Percentiles rank a stretch among this genome's conserved stretches.
These are phyloP conservation scores for Chlorella sp. DNA, from an alignment of 139 green algal species.

Conservation along the genomic window DNA sequence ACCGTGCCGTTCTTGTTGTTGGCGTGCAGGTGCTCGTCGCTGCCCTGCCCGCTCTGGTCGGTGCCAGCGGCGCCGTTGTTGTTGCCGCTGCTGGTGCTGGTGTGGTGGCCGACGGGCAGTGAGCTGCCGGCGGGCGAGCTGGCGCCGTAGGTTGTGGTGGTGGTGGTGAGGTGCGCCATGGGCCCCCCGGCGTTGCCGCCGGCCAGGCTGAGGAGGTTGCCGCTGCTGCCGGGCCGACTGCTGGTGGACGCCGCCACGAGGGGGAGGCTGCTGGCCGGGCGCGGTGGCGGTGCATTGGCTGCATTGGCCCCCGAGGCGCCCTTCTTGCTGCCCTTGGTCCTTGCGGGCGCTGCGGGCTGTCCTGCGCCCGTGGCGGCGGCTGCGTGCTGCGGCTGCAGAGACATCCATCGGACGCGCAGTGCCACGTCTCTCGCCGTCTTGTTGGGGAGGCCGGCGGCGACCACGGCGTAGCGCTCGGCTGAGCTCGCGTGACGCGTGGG, in stretches of 20 bases:
- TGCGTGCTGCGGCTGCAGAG: not conserved
- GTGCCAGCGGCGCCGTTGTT: not conserved
- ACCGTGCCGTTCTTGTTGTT: not conserved
- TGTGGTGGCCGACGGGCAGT: not conserved
- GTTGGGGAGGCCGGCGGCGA: conserved; percentile 22
- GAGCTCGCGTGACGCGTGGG: not conserved
- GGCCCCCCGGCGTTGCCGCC: too few relatives aligned
- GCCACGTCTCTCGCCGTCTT: conserved; percentile 33
- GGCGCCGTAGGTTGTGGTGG: too few relatives aligned
- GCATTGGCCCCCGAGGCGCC: too few relatives aligned
- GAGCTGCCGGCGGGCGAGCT: too few relatives aligned
- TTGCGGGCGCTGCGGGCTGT: not conserved
- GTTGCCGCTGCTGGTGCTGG: not conserved
- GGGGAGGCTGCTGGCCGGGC: not conserved
- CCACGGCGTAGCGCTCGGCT: conserved; percentile 19
- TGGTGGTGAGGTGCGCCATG: too few relatives aligned
- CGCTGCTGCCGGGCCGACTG: conserved; percentile 2
- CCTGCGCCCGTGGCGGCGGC: not conserved
- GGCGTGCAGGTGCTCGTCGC: not conserved
- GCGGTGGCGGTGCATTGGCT: too few relatives aligned
- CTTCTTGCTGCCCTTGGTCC: not conserved
- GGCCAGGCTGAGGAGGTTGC: not conserved
- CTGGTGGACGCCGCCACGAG: not conserved
- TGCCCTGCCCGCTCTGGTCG: not conserved
- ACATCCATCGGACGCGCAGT: conserved; percentile 17